phyloP scores from a whole-genome alignment of 352 stramenopile species.

The Globisporangium orthogonon region DNA sequence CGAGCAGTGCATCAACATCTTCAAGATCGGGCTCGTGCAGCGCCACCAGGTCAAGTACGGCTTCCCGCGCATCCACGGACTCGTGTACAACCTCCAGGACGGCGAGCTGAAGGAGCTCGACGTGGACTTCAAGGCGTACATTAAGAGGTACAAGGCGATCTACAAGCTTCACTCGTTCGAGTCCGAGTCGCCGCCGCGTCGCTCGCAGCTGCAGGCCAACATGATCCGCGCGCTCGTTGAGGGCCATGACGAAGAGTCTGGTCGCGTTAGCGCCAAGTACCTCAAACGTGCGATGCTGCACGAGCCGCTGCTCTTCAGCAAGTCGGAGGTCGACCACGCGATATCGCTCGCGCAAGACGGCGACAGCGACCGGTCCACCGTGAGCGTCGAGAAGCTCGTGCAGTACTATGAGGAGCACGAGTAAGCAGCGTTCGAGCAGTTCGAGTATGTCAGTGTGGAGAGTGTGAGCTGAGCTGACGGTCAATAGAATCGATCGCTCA shows the following conservation, averaged over 20 bases:
- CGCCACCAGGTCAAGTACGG: slow-evolving; percentile 84
- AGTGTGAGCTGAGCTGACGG: too few species aligned
- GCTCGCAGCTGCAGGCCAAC: slow-evolving; percentile 66
- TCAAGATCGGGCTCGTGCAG: slow-evolving; percentile 88
- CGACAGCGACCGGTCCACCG: slow-evolving; percentile 21
- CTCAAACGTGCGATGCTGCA: slow-evolving; percentile 61
- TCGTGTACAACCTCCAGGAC: slow-evolving; percentile 82
- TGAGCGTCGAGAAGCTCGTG: slow-evolving; percentile 56
- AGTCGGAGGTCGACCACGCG: slow-evolving; percentile 54
- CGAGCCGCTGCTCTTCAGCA: slow-evolving; percentile 76
- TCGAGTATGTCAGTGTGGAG: too few species aligned
- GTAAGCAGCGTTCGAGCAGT: not conserved
- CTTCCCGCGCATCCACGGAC: slow-evolving; percentile 84
- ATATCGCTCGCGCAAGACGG: slow-evolving; percentile 42
- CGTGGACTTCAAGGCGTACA: slow-evolving; percentile 76
- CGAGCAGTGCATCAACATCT: slow-evolving; percentile 89
- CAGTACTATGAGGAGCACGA: slow-evolving; percentile 6
- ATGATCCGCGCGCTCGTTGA: slow-evolving; percentile 60
- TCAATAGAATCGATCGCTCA: too few species aligned
- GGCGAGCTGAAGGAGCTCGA: slow-evolving; percentile 82
- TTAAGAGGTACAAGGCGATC: slow-evolving; percentile 71
- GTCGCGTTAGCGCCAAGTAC: slow-evolving; percentile 45
- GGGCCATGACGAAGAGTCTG: slow-evolving; percentile 54
- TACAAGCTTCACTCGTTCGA: slow-evolving; percentile 81
- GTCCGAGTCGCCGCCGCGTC: slow-evolving; percentile 28